Evolutionary conservation across 768 basidiomycete genomes (phyloP).

Genomic region (Rhodotorula taiwanensis): DNA sequence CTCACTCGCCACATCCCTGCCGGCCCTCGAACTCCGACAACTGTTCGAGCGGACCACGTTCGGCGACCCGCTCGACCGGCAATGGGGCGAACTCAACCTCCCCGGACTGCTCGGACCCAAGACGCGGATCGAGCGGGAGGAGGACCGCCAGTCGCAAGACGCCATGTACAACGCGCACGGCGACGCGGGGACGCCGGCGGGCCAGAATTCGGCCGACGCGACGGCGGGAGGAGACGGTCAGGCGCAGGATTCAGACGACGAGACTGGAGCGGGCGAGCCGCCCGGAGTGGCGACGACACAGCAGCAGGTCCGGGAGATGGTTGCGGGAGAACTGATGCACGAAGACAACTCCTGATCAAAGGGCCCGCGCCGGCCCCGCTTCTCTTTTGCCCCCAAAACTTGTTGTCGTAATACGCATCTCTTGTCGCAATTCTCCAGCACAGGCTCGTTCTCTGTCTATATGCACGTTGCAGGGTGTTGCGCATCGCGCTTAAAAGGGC

Average conservation of each 20-base stretch:
- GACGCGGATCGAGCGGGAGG: conserved; percentile 8
- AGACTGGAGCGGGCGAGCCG: not conserved
- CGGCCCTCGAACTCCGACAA: conserved; percentile 17
- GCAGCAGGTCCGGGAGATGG: no score
- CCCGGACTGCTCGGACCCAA: conserved; percentile 8
- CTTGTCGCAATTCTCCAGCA: no score
- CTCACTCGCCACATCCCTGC: conserved; percentile 24
- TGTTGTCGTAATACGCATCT: no score
- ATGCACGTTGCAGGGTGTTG: no score
- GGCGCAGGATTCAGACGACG: conserved; percentile 4
- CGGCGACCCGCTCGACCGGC: conserved; percentile 18
- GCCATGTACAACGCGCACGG: conserved; percentile 15
- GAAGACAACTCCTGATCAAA: no score
- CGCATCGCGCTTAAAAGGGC: conserved; percentile 19
- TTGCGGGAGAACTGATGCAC: no score
- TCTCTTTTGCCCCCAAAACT: no score
- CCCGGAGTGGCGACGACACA: no score
- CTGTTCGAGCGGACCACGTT: conserved; percentile 23
- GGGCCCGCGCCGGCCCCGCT: no score
- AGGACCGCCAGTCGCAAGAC: conserved; percentile 17
- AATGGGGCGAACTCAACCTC: conserved; percentile 20
- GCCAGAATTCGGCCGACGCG: conserved; percentile 32
- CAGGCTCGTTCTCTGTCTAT: no score
- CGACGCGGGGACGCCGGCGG: conserved; percentile 26
- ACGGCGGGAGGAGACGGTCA: conserved; percentile 8